Evolutionary conservation across 352 stramenopile species (phyloP).

Genomic region (Thraustotheca clavata): DNA sequence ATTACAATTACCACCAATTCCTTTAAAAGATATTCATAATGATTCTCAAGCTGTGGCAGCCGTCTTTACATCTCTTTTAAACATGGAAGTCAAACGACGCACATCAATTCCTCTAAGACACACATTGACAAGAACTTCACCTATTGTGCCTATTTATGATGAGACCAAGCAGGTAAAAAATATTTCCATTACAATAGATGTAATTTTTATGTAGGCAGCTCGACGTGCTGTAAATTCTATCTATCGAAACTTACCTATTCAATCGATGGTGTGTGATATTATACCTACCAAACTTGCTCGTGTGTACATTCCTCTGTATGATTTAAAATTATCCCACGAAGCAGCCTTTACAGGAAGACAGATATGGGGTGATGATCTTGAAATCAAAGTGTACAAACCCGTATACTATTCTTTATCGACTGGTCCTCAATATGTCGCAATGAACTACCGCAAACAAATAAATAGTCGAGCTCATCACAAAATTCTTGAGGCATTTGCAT

Average conservation of each 20-base stretch:
- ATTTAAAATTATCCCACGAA: conserved; percentile 74
- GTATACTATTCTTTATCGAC: neutral
- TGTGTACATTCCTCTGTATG: conserved; percentile 46
- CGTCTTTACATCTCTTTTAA: neutral
- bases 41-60: neutral
- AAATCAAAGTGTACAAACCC: neutral
- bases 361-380: neutral
- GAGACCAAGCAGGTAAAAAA: neutral
- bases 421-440: neutral
- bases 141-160: neutral
- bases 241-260: conserved; percentile 52
- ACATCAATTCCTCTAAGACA: no score
- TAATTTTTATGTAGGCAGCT: neutral
- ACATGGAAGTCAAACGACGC: neutral
- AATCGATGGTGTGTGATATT: conserved; percentile 63
- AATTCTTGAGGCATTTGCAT: neutral
- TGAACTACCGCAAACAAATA: neutral
- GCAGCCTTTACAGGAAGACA: conserved; percentile 16
- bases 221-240: conserved; percentile 34
- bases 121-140: neutral
- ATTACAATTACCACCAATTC: neutral
- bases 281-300: conserved; percentile 50
- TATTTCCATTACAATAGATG: neutral
- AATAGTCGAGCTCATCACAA: neutral
- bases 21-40: neutral